Conservation (phyloP, 371 early-diverging fungal species). For the Rhizopus microsporus region DNA sequence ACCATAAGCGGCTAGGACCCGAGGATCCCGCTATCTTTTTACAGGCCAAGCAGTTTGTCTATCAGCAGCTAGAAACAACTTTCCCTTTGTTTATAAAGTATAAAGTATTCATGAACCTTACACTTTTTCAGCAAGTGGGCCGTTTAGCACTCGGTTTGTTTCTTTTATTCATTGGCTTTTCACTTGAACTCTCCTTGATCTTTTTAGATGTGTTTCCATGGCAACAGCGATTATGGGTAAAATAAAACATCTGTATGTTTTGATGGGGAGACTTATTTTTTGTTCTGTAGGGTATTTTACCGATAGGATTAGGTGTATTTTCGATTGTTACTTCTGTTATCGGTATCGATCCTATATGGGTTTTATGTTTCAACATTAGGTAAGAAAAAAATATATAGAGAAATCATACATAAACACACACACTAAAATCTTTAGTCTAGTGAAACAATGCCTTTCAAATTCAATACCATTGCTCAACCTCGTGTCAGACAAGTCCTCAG, state of each 20-base stretch:
- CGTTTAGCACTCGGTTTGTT: constrained; percentile 51
- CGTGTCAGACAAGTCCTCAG: constrained; percentile 29
- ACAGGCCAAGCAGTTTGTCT: constrained; percentile 56
- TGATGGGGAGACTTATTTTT: not conserved
- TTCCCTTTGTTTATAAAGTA: constrained; percentile 61
- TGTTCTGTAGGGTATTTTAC: constrained; percentile 37
- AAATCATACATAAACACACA: not conserved
- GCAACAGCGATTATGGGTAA: constrained; percentile 59
- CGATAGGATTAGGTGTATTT: constrained; percentile 40
- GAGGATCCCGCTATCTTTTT: constrained; percentile 53
- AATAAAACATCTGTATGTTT: constrained; percentile 5
- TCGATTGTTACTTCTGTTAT: constrained; percentile 36
- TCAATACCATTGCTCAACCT: constrained; percentile 37
- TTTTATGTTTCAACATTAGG: constrained; percentile 45
- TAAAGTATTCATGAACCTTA: constrained; percentile 60
- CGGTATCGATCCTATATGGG: constrained; percentile 52
- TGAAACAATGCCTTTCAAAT: constrained; percentile 46
- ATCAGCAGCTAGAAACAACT: constrained; percentile 51
- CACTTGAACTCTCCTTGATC: constrained; percentile 57
- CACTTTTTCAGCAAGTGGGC: constrained; percentile 53
- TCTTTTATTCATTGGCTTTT: constrained; percentile 55
- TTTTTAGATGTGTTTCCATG: constrained; percentile 58
- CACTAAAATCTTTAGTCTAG: constrained; percentile 16
- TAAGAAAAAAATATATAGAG: constrained; percentile 4
- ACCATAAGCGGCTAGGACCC: constrained; percentile 10